Percentiles rank a stretch among this genome's conserved stretches.
Conservation (phyloP, 2,329 filamentous ascomycete genomes). For the Capronia epimyces region DNA sequence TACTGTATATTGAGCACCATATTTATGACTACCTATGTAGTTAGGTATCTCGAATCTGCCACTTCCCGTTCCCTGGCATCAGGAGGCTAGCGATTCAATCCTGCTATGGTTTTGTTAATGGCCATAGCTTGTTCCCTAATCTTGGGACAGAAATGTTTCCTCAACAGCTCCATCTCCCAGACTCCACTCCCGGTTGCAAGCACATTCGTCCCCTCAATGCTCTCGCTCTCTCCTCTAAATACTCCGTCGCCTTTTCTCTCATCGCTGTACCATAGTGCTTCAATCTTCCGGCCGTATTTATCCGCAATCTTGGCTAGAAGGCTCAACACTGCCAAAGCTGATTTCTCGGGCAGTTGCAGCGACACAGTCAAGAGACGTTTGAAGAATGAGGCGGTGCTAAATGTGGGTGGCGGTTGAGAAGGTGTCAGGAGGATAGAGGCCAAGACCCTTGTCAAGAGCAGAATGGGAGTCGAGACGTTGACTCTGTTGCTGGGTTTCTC, state of each 20-base stretch:
- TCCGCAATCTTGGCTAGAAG: slow-evolving; percentile 73
- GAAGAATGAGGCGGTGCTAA: slow-evolving; percentile 82
- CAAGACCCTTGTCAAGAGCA: slow-evolving; percentile 81
- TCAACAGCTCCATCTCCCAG: slow-evolving; percentile 88
- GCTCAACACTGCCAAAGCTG: slow-evolving; percentile 69
- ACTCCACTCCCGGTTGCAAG: slow-evolving; percentile 68
- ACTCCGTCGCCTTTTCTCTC: slow-evolving; percentile 86
- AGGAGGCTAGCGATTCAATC: slow-evolving; percentile 16
- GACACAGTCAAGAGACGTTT: slow-evolving; percentile 82
- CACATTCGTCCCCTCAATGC: slow-evolving; percentile 81
- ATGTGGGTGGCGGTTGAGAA: slow-evolving; percentile 65
- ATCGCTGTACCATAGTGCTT: slow-evolving; percentile 87
- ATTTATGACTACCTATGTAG: no score
- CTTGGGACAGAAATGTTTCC: slow-evolving; percentile 78
- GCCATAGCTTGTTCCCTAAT: slow-evolving; percentile 69
- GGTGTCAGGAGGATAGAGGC: slow-evolving; percentile 71
- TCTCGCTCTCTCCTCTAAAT: slow-evolving; percentile 67
- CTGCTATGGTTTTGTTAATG: slow-evolving; percentile 60
- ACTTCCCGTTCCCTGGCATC: not conserved
- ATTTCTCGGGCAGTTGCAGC: slow-evolving; percentile 87
- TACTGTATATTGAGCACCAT: no score
- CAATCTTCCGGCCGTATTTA: slow-evolving; percentile 75
- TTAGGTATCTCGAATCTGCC: no score
- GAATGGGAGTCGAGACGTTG: slow-evolving; percentile 91
- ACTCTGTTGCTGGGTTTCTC: slow-evolving; percentile 58